Base-by-base conservation (phyloP, 2,329 filamentous ascomycete genomes). In the Sporothrix brasiliensis region DNA sequence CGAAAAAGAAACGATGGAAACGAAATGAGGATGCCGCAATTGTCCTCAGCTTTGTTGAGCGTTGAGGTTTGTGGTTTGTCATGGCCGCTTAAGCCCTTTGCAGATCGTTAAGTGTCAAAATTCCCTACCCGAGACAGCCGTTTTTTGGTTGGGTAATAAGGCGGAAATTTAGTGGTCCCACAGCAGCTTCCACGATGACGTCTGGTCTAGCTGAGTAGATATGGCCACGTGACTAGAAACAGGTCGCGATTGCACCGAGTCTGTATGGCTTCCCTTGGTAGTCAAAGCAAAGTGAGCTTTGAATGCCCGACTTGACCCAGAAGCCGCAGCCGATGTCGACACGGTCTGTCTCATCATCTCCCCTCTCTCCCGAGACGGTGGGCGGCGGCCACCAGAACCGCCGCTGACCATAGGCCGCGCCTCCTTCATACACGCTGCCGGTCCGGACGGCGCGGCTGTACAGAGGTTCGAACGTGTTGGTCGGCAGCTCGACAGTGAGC, bases 231-330 rank as follows among this genome's bases (percentile, higher is more conserved):
- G 53, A 56, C 53, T 44, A 41, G 21, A 47, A 47, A 27, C 39
- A 61, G n/a, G 2, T 41, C 19, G 7, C 34, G 13, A 49, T 14
- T 13, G 14, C 21, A 4, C 41, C 41, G 13, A 30, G 11, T 2
- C 39, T 11, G 21, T 47, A 63, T 11, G 41, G 60, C 3, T 30
- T 30, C 13, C 60, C 60, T n/a, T 63, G 39, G 16, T 47, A 49
- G 21, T 63, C 41, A 30, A 49, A 63, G 13, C 30, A 27, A 14
- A 63, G 60, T 1, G 4, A 2, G 41, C 60, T 63, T 24, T 47
- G 21, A 21, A 63, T 30, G 60, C 60, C 60, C 5, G 41, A 11
- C 60, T 63, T 47, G 60, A 49, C 60, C 60, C 60, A 63, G 41
- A 63, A 63, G 2, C 60, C 60, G 13, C 41, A 49, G 41, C 30